Base-by-base conservation (phyloP, 176 grass and related monocot genomes). In the Alopecurus myosuroides region DNA sequence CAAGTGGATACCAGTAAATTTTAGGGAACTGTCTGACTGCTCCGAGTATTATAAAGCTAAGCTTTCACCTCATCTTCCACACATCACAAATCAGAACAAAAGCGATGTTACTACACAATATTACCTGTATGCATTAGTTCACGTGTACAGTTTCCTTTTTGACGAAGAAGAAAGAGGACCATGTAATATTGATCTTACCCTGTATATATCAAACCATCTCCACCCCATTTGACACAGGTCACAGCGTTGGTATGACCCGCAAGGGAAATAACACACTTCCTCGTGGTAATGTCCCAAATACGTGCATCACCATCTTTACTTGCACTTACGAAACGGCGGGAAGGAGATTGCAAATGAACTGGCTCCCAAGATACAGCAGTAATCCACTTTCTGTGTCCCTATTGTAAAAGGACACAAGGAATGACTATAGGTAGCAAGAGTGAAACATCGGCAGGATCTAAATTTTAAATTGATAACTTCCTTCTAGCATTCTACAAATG, bases 361-460 rank as follows among this genome's bases (percentile, higher is more conserved):
- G 97, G 91, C 75, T 98, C 97, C 91, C 97, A 98, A 77, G 97
- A 98, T 77, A 98, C 83, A 79, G 87, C 89, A 83, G 97, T 95
- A 82, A 98, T 98, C 93, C 93, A 98, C 78, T 98, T 98, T 84
- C 92, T 92, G 71, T 98, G 97, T 34, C 91, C 97, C 93, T 98
- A 28, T 85, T 36, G 62, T 53, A 70, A 76, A 58, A 25, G 18
- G 57, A 9, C 15, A 84, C 23, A 69, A 37, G 42, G 44, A 61
- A 50, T 76, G 37, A 83, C 6, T 73, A 65, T 18, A 41, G 6
- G 29, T n/a, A n/a, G n/a, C n/a, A n/a, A n/a, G n/a, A n/a, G n/a
- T n/a, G n/a, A n/a, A n/a, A n/a, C n/a, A n/a, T n/a, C n/a, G n/a
- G n/a, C n/a, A n/a, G n/a, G n/a, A n/a, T n/a, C n/a, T n/a, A n/a